Percentiles rank a stretch among this genome's conserved stretches.
These are phyloP conservation scores for Fibroporia radiculosa DNA, from an alignment of 768 basidiomycete genomes.

Conservation along the genomic window DNA sequence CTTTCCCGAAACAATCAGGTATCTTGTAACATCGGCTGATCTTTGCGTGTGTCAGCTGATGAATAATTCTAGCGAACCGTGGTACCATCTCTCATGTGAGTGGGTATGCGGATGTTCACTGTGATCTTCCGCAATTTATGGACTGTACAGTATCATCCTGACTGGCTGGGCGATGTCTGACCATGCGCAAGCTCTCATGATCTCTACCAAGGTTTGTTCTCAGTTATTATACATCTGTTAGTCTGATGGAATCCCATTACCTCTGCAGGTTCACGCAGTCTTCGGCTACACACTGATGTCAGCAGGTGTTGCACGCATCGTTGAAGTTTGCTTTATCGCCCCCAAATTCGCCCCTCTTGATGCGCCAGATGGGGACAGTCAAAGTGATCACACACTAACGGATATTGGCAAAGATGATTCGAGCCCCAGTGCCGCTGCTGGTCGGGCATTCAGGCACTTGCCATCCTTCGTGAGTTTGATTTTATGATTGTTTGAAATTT, in stretches of 20 bases:
- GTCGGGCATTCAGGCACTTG: conserved; percentile 74
- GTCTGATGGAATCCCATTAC: not conserved
- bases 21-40: too few species aligned
- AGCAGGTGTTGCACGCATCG: conserved; percentile 70
- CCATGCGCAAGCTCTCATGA: conserved; percentile 76
- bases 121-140: too few species aligned
- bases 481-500: not conserved
- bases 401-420: conserved; percentile 28
- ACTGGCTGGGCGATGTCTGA: conserved; percentile 95
- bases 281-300: conserved; percentile 85
- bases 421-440: conserved; percentile 25
- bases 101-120: too few species aligned
- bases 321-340: conserved; percentile 78
- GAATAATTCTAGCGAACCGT: conserved; percentile 55
- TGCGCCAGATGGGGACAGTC: conserved; percentile 37
- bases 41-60: too few species aligned
- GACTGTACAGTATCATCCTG: conserved; percentile 56
- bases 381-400: conserved; percentile 63
- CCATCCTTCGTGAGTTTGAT: conserved; percentile 70
- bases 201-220: conserved; percentile 64
- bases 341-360: conserved; percentile 26
- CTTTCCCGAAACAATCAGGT: conserved; percentile 74
- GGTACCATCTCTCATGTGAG: conserved; percentile 76
- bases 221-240: not conserved
- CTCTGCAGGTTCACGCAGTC: conserved; percentile 65